Conservation (phyloP, 2,329 filamentous ascomycete species). For the Lasiodiplodia hormozganensis region DNA sequence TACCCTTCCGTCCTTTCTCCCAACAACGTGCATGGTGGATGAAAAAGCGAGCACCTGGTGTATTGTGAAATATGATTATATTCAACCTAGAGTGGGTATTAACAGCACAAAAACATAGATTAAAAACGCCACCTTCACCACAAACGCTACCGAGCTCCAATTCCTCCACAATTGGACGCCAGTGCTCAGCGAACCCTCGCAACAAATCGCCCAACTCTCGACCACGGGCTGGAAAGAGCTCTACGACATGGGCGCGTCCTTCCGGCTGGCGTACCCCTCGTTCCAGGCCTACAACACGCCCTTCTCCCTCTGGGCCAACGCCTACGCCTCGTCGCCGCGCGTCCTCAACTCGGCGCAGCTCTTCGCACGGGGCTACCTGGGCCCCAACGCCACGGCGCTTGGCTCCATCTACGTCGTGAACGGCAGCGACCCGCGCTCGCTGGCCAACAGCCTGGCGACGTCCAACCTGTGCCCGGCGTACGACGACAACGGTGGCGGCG, state of each 20-base stretch:
- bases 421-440: slow-evolving; percentile 58
- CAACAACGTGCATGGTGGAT: no score
- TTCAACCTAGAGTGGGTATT: not conserved
- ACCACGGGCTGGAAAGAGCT: slow-evolving; percentile 69
- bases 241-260: slow-evolving; percentile 61
- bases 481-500: slow-evolving; percentile 59
- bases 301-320: slow-evolving; percentile 70
- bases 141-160: slow-evolving; percentile 56
- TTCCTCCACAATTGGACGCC: slow-evolving; percentile 68
- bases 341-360: slow-evolving; percentile 68
- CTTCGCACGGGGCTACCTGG: slow-evolving; percentile 68
- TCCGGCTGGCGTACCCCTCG: slow-evolving; percentile 54
- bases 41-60: no score
- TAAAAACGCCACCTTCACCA: slow-evolving; percentile 60
- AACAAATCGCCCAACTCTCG: slow-evolving; percentile 66
- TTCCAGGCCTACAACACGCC: slow-evolving; percentile 57
- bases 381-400: slow-evolving; percentile 59
- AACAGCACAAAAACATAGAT: slow-evolving; percentile 50
- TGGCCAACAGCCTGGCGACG: slow-evolving; percentile 65
- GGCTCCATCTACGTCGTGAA: slow-evolving; percentile 67
- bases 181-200: slow-evolving; percentile 60
- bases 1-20: not conserved
- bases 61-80: not conserved
- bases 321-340: slow-evolving; percentile 61
- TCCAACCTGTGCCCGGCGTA: slow-evolving; percentile 70